A percentile compares a stretch with the other conserved stretches of the same genome.
phyloP scores from a whole-genome alignment of 768 basidiomycete species.

The Terana coerulea region DNA sequence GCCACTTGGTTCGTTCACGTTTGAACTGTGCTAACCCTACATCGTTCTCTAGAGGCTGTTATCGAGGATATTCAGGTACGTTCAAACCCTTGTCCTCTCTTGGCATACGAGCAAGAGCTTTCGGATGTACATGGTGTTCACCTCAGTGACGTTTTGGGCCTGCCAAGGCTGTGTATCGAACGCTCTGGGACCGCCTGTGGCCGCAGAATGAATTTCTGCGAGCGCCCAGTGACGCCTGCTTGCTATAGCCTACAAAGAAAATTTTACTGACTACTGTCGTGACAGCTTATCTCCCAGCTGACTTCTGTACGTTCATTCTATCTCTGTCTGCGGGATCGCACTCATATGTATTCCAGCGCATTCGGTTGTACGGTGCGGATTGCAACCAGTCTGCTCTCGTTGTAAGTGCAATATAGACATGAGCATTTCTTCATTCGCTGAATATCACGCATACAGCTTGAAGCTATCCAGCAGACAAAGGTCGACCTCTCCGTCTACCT shows the following conservation, averaged over 20 bases:
- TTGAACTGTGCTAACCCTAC: conserved; percentile 2
- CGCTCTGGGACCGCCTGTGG: too few species aligned
- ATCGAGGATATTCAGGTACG: conserved; percentile 70
- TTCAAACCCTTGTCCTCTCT: too few species aligned
- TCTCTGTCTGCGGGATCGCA: background rate
- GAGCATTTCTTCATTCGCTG: background rate
- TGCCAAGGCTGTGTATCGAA: too few species aligned
- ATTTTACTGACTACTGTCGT: background rate
- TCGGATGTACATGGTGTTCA: too few species aligned
- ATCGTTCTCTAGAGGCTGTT: conserved; percentile 39
- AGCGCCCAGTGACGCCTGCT: too few species aligned
- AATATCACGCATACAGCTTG: conserved; percentile 43
- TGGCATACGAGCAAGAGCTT: too few species aligned
- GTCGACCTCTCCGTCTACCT: conserved; percentile 80
- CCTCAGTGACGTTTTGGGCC: too few species aligned
- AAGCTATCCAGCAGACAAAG: conserved; percentile 88
- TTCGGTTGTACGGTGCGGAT: conserved; percentile 85
- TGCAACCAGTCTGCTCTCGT: conserved; percentile 81
- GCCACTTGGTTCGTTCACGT: conserved; percentile 15
- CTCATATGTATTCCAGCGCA: conserved; percentile 34
- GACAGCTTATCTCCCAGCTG: conserved; percentile 77
- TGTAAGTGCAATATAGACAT: conserved; percentile 33
- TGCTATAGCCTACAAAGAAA: conserved; percentile 11
- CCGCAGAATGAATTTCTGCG: too few species aligned
- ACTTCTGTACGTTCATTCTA: conserved; percentile 44